These are phyloP conservation scores for Claviceps sp. DNA, from an alignment of 2,329 filamentous ascomycete species.

Conservation along the genomic window DNA sequence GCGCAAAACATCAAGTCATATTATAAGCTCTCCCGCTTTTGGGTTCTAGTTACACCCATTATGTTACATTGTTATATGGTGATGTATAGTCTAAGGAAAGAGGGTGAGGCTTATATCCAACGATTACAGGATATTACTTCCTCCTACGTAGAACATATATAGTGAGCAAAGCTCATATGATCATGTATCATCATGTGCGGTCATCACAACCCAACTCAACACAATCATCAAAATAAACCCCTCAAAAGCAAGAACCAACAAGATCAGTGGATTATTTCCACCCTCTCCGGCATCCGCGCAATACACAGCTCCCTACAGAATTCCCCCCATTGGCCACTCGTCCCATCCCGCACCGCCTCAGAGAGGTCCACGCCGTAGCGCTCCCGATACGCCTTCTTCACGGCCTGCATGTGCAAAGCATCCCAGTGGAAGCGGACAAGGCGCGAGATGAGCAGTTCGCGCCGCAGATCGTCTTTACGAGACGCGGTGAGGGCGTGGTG, in stretches of 20 bases:
- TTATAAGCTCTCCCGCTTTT: too few relatives aligned
- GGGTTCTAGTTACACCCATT: too few relatives aligned
- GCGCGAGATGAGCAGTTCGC: conserved; percentile 76
- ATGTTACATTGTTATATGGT: too few relatives aligned
- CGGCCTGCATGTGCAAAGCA: conserved; percentile 59
- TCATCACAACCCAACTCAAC: too few relatives aligned
- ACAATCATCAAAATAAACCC: too few relatives aligned
- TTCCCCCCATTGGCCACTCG: conserved; percentile 60
- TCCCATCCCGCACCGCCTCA: conserved; percentile 65
- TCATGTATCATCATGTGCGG: too few relatives aligned
- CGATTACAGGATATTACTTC: too few relatives aligned
- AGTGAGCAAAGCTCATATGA: too few relatives aligned
- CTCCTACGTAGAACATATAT: too few relatives aligned
- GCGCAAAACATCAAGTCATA: too few relatives aligned
- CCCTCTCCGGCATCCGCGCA: conserved; percentile 35
- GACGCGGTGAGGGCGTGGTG: conserved; percentile 77
- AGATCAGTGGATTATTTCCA: conserved; percentile 3
- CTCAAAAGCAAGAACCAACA: background rate
- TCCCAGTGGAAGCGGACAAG: conserved; percentile 92
- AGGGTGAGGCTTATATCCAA: too few relatives aligned
- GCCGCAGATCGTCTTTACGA: conserved; percentile 56
- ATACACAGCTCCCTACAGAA: conserved; percentile 63
- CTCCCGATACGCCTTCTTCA: conserved; percentile 68
- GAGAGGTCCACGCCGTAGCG: conserved; percentile 65
- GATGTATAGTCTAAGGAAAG: too few relatives aligned